Conservation (phyloP, 2,329 filamentous ascomycete species). For the Botrytis elliptica region DNA sequence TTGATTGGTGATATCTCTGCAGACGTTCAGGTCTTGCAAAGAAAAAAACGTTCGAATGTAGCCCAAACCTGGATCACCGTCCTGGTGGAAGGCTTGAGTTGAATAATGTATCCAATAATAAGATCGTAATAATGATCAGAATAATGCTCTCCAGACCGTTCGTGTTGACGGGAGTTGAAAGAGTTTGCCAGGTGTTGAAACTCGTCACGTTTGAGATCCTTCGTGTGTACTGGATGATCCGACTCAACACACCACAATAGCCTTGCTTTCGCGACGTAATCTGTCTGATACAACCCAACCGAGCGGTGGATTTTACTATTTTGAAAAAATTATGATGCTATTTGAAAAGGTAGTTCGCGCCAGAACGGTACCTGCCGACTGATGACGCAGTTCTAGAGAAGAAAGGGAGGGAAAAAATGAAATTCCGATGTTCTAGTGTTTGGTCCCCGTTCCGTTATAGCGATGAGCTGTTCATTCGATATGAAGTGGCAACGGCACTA, state of each 20-base stretch:
- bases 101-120: constrained; percentile 16
- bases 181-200: constrained; percentile 2
- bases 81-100: neutral
- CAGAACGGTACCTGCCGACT: neutral
- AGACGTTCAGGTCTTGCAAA: constrained; percentile 14
- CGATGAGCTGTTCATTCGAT: constrained; percentile 19
- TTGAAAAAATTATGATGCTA: neutral
- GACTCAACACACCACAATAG: constrained; percentile 3
- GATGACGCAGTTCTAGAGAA: constrained; percentile 9
- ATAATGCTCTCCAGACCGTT: neutral
- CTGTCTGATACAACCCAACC: constrained; percentile 8
- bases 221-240: neutral
- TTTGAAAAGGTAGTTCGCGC: neutral
- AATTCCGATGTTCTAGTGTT: constrained; percentile 4
- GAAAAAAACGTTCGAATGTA: constrained; percentile 4
- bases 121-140: neutral
- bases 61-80: constrained; percentile 10
- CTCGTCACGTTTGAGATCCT: constrained; percentile 19
- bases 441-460: neutral
- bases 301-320: neutral
- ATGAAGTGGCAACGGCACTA: neutral
- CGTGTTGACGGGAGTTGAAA: neutral
- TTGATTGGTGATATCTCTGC: constrained; percentile 7
- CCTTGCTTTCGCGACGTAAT: constrained; percentile 14
- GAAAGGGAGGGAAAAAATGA: neutral